Evolutionary conservation across 1,284 basidiomycete species (phyloP).

Genomic region (Apiotrichum montevideense): DNA sequence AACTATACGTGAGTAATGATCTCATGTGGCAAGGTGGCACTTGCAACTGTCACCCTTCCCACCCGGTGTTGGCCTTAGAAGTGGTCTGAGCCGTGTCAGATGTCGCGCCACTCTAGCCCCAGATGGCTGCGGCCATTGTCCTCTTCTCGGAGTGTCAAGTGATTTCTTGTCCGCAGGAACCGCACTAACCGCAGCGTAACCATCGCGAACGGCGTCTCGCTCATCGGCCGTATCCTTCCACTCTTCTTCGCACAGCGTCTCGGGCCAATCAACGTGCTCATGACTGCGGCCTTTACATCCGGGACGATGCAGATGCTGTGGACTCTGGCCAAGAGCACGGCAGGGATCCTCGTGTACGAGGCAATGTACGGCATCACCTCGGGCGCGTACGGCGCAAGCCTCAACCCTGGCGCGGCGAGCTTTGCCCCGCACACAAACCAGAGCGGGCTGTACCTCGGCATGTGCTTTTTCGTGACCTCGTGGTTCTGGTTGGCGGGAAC

Average conservation of each 20-base stretch:
- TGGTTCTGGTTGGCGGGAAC: slow-evolving; percentile 34
- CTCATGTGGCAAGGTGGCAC: too few species aligned
- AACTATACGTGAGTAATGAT: slow-evolving; percentile 24
- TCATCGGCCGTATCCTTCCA: slow-evolving; percentile 34
- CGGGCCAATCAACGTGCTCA: slow-evolving; percentile 36
- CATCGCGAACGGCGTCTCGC: slow-evolving; percentile 30
- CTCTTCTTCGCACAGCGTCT: slow-evolving; percentile 28
- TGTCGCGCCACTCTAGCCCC: too few species aligned
- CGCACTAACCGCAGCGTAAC: slow-evolving; percentile 7
- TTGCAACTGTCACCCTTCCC: too few species aligned
- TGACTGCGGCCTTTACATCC: slow-evolving; percentile 16
- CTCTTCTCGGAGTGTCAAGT: too few species aligned
- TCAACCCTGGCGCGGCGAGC: slow-evolving; percentile 28
- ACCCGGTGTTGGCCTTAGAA: too few species aligned
- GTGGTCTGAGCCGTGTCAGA: too few species aligned
- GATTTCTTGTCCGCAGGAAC: too few species aligned
- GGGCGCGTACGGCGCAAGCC: slow-evolving; percentile 28
- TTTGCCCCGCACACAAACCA: slow-evolving; percentile 31
- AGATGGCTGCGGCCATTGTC: too few species aligned
- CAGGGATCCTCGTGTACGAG: slow-evolving; percentile 24
- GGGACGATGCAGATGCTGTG: slow-evolving; percentile 30
- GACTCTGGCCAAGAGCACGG: slow-evolving; percentile 20
- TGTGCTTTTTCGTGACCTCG: slow-evolving; percentile 25
- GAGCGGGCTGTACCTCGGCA: slow-evolving; percentile 32
- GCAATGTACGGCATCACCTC: slow-evolving; percentile 31